These are phyloP conservation scores for Teratosphaeriaceae sp. DNA, from an alignment of 2,329 filamentous ascomycete genomes.

Conservation along the genomic window DNA sequence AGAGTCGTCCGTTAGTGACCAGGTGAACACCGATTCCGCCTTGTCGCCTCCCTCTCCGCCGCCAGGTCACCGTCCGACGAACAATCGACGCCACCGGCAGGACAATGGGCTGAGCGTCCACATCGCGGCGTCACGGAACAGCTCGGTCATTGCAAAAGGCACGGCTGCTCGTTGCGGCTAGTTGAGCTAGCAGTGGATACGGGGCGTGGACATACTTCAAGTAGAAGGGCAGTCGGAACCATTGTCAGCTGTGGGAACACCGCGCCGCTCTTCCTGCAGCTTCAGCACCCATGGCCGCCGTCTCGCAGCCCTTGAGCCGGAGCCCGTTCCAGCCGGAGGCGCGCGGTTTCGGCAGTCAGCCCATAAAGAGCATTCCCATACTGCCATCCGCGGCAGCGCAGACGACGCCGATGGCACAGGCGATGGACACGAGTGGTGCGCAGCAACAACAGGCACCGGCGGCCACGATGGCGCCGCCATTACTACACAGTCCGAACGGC, in stretches of 20 bases:
- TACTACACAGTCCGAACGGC: conserved; percentile 21
- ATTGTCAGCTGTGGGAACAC: not conserved
- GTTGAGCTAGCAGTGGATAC: not conserved
- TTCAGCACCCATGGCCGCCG: conserved; percentile 34
- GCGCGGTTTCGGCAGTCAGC: conserved; percentile 14
- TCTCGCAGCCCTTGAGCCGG: conserved; percentile 34
- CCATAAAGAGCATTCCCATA: conserved; percentile 24
- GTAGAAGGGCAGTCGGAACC: no score
- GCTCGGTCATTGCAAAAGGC: not conserved
- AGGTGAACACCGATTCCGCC: not conserved
- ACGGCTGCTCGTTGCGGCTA: not conserved
- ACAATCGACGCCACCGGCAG: not conserved
- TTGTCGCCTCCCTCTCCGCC: not conserved
- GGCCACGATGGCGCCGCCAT: conserved; percentile 24
- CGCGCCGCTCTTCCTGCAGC: not conserved
- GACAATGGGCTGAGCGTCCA: not conserved
- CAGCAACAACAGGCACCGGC: conserved; percentile 14
- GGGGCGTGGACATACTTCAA: not conserved
- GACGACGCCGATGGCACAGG: conserved; percentile 13
- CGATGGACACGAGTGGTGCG: conserved; percentile 22
- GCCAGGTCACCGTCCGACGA: not conserved
- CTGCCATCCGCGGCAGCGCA: conserved; percentile 21
- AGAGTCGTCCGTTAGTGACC: not conserved
- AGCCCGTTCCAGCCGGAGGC: conserved; percentile 25
- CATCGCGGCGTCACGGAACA: not conserved